Percentiles rank a stretch among this genome's conserved stretches.
Conservation (phyloP, 352 stramenopile genomes). For the Blastocystis sp. region DNA sequence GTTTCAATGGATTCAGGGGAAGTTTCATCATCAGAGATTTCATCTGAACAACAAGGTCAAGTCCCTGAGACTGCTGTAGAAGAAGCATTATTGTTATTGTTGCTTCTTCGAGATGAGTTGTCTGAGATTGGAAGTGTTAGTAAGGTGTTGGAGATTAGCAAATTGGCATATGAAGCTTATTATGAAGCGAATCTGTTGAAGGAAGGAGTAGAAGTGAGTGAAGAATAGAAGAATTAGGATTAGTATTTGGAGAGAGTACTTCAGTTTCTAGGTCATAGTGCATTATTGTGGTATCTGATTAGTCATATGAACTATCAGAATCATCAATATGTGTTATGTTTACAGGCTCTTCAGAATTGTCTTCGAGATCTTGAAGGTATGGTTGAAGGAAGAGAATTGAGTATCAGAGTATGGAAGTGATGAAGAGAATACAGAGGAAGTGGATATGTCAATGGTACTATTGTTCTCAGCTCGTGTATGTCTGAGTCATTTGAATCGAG, state of each 20-base stretch:
- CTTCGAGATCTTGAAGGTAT: neutral
- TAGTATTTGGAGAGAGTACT: conserved; percentile 1
- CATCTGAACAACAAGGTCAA: neutral
- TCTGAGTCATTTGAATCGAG: conserved; percentile 5
- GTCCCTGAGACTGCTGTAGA: neutral
- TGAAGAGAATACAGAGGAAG: neutral
- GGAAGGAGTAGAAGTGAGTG: neutral
- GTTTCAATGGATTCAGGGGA: neutral
- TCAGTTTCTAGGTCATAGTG: neutral
- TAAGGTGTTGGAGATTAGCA: neutral
- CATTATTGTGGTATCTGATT: conserved; percentile 20
- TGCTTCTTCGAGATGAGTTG: neutral
- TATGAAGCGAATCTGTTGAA: neutral
- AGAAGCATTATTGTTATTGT: neutral
- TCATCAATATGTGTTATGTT: neutral
- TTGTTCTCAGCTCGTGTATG: conserved; percentile 14
- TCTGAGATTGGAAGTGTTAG: neutral
- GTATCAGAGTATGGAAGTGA: no score
- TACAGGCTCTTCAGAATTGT: conserved; percentile 10
- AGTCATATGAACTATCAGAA: neutral
- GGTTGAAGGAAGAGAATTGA: neutral
- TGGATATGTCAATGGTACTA: neutral
- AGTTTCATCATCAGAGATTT: no score
- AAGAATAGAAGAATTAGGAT: neutral
- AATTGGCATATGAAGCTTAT: neutral